A percentile compares a stretch with the other conserved stretches of the same genome.
phyloP scores from a whole-genome alignment of 1,139 yeast genomes.

The Sugiyamaella xylanicola region DNA sequence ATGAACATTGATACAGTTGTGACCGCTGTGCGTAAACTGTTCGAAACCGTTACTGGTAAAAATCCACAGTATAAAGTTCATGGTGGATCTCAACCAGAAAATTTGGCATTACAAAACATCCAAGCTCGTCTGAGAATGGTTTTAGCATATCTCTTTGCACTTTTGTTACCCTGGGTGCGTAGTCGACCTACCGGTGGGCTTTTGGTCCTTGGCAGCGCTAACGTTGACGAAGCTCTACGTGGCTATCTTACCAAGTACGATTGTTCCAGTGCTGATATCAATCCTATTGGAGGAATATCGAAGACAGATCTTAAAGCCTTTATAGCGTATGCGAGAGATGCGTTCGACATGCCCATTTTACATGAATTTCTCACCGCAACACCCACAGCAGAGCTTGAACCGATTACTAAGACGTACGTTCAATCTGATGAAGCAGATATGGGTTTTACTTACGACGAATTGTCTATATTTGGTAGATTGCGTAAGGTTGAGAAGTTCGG shows the following conservation, averaged over 20 bases:
- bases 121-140: conserved; percentile 98
- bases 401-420: conserved; percentile 85
- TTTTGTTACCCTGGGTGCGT: conserved; percentile 92
- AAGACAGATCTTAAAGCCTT: conserved; percentile 87
- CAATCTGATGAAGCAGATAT: conserved; percentile 96
- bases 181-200: conserved; percentile 70
- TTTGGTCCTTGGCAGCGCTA: conserved; percentile 90
- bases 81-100: conserved; percentile 91
- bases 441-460: conserved; percentile 97
- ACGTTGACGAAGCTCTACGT: conserved; percentile 95
- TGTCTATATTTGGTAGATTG: conserved; percentile 86
- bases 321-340: conserved; percentile 71
- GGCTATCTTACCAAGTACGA: conserved; percentile 97
- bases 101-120: conserved; percentile 90
- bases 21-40: conserved; percentile 67
- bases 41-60: conserved; percentile 88
- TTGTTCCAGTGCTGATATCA: conserved; percentile 94
- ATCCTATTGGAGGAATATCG: conserved; percentile 97
- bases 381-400: conserved; percentile 98
- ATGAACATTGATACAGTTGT: conserved; percentile 89
- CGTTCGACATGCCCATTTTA: conserved; percentile 75
- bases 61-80: conserved; percentile 84
- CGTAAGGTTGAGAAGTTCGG: conserved; percentile 95
- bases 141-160: conserved; percentile 88
- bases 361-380: conserved; percentile 80